These are phyloP conservation scores for Cordyceps pruinosa DNA, from an alignment of 2,329 filamentous ascomycete species.

Conservation along the genomic window DNA sequence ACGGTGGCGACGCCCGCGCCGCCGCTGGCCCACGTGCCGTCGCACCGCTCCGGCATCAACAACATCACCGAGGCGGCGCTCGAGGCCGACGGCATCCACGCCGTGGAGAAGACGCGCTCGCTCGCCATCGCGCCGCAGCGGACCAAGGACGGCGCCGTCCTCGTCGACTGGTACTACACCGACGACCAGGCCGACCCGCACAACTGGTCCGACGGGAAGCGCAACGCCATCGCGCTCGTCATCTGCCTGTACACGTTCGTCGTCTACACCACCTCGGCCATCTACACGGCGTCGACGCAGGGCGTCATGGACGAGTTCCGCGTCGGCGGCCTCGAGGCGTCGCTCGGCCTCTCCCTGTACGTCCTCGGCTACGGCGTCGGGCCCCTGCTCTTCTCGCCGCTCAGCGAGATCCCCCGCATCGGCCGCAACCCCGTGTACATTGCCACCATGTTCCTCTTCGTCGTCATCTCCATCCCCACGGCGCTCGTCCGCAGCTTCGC, in stretches of 20 bases:
- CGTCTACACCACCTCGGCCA: constrained; percentile 45
- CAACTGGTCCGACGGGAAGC: constrained; percentile 43
- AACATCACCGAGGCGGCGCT: constrained; percentile 28
- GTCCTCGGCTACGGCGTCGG: constrained; percentile 59
- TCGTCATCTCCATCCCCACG: constrained; percentile 58
- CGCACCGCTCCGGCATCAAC: constrained; percentile 14
- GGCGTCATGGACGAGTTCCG: constrained; percentile 47
- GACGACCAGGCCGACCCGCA: constrained; percentile 50
- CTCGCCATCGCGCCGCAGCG: constrained; percentile 41
- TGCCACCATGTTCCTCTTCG: constrained; percentile 60
- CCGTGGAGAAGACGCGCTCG: constrained; percentile 37
- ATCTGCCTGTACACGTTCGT: constrained; percentile 54
- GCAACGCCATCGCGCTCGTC: constrained; percentile 33
- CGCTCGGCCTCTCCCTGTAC: constrained; percentile 54
- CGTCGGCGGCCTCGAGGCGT: constrained; percentile 44
- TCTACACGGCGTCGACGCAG: constrained; percentile 38
- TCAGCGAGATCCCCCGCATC: constrained; percentile 59
- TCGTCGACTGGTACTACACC: constrained; percentile 49
- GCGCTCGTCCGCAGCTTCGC: constrained; percentile 56
- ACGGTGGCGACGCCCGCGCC: neutral
- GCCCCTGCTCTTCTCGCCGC: constrained; percentile 57
- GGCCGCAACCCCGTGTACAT: constrained; percentile 64
- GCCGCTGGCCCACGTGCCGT: neutral
- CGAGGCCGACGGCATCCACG: constrained; percentile 29
- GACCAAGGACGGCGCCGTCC: constrained; percentile 43